A percentile compares a stretch with the other conserved stretches of the same genome.
phyloP scores from a whole-genome alignment of 257 asterid species.

The Striga asiatica region DNA sequence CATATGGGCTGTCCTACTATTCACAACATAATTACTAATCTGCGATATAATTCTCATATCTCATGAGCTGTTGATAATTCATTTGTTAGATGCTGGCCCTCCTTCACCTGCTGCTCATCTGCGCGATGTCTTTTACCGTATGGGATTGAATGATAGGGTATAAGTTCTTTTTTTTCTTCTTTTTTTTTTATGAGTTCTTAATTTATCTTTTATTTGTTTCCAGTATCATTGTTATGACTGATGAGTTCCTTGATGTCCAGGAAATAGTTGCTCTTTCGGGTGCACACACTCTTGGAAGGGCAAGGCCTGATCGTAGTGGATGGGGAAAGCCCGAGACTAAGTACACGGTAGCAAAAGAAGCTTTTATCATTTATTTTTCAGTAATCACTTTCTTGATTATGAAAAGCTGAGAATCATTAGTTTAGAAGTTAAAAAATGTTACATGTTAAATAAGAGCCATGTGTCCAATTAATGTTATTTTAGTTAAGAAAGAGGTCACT shows the following conservation, averaged over 20 bases:
- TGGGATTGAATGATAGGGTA: slow-evolving; percentile 94
- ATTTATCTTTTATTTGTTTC: slow-evolving; percentile 5
- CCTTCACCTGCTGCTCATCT: slow-evolving; percentile 93
- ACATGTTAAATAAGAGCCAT: not conserved
- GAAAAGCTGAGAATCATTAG: not conserved
- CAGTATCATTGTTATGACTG: slow-evolving; percentile 1
- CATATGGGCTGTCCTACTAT: not conserved
- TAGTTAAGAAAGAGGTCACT: not conserved
- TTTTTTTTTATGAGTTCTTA: no score
- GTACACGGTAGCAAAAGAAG: slow-evolving; percentile 58
- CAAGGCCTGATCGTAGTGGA: slow-evolving; percentile 98
- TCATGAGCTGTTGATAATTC: slow-evolving; percentile 9
- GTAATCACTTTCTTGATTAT: slow-evolving; percentile 6
- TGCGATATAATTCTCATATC: slow-evolving; percentile 2
- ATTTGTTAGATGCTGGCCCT: slow-evolving; percentile 86
- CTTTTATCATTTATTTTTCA: slow-evolving; percentile 4
- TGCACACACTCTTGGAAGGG: slow-evolving; percentile 93
- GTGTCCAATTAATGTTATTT: not conserved
- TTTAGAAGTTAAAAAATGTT: not conserved
- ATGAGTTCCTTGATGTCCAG: slow-evolving; percentile 30
- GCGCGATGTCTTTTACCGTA: slow-evolving; percentile 86
- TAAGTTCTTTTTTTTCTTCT: no score
- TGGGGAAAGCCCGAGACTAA: slow-evolving; percentile 95
- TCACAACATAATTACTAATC: not conserved
- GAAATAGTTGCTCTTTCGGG: slow-evolving; percentile 99